Evolutionary conservation across 2,329 filamentous ascomycete species (phyloP).

Genomic region (Colletotrichum sansevieriae): DNA sequence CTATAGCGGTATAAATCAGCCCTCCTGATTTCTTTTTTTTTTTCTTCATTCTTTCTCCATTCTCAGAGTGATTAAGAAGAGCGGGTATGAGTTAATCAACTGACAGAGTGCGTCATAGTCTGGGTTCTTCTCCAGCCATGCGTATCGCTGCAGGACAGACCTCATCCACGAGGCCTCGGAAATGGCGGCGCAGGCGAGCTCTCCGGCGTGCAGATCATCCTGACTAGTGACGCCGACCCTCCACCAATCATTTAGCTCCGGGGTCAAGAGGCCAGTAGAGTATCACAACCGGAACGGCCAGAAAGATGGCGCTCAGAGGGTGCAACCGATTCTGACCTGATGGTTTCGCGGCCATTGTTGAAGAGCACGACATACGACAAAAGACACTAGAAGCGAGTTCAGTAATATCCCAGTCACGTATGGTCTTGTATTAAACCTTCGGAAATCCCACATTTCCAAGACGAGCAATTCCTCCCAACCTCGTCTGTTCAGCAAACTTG

Average conservation of each 20-base stretch:
- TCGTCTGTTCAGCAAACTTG: not conserved
- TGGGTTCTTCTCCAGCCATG: slow-evolving; percentile 14
- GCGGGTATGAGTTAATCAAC: not conserved
- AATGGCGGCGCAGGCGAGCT: not conserved
- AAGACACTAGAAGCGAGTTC: too few relatives aligned
- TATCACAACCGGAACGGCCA: not conserved
- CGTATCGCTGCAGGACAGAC: slow-evolving; percentile 5
- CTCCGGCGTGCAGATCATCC: not conserved
- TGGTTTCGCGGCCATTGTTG: slow-evolving; percentile 6
- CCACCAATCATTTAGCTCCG: not conserved
- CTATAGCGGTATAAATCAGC: not conserved
- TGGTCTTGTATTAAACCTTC: not conserved
- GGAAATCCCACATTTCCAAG: not conserved
- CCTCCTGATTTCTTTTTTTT: too few relatives aligned
- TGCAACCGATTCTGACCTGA: not conserved
- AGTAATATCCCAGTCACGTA: too few relatives aligned
- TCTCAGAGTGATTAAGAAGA: not conserved
- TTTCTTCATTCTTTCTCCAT: too few relatives aligned
- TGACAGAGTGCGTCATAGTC: slow-evolving; percentile 15
- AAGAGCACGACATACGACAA: not conserved
- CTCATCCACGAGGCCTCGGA: slow-evolving; percentile 26
- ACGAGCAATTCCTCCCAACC: not conserved
- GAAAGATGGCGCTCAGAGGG: not conserved
- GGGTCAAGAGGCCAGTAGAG: not conserved
- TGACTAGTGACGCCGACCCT: not conserved